phyloP scores from a whole-genome alignment of 2,329 filamentous ascomycete genomes.

The Aspergillus eucalypticola region DNA sequence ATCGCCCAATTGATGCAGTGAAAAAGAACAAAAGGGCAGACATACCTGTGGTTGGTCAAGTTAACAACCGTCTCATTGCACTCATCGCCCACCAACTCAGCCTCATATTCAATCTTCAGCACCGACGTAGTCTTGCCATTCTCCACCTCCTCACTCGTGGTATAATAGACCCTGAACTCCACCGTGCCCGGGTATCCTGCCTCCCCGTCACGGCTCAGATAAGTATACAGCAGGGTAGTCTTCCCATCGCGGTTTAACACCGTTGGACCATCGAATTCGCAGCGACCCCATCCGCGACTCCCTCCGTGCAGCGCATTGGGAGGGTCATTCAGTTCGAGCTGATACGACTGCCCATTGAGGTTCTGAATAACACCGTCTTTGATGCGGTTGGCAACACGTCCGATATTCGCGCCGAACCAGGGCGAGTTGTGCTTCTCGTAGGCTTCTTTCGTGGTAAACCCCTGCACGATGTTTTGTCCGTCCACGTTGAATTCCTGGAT shows the following conservation, averaged over 20 bases:
- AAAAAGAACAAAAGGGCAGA: background rate
- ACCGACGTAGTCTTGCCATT: slow-evolving; percentile 65
- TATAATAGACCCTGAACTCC: slow-evolving; percentile 75
- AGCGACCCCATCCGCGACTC: slow-evolving; percentile 61
- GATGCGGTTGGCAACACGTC: slow-evolving; percentile 79
- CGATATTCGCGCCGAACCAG: slow-evolving; percentile 92
- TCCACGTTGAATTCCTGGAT: slow-evolving; percentile 73
- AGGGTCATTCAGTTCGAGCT: slow-evolving; percentile 73
- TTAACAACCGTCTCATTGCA: slow-evolving; percentile 89
- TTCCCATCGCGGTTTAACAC: slow-evolving; percentile 59
- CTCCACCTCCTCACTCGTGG: slow-evolving; percentile 65
- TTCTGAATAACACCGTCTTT: slow-evolving; percentile 67
- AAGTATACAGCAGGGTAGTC: slow-evolving; percentile 66
- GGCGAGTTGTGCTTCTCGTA: slow-evolving; percentile 75
- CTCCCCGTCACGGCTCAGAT: slow-evolving; percentile 74
- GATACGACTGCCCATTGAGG: slow-evolving; percentile 71
- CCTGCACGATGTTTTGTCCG: slow-evolving; percentile 82
- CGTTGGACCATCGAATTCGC: slow-evolving; percentile 53
- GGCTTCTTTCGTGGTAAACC: slow-evolving; percentile 72
- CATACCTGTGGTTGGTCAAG: slow-evolving; percentile 89
- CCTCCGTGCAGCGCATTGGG: slow-evolving; percentile 76
- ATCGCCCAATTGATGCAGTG: no score
- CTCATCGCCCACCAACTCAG: slow-evolving; percentile 70
- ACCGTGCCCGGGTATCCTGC: slow-evolving; percentile 89
- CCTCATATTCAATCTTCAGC: slow-evolving; percentile 86